Evolutionary conservation across 805 yeast species (phyloP).

Genomic region (Myxozyma geophila): DNA sequence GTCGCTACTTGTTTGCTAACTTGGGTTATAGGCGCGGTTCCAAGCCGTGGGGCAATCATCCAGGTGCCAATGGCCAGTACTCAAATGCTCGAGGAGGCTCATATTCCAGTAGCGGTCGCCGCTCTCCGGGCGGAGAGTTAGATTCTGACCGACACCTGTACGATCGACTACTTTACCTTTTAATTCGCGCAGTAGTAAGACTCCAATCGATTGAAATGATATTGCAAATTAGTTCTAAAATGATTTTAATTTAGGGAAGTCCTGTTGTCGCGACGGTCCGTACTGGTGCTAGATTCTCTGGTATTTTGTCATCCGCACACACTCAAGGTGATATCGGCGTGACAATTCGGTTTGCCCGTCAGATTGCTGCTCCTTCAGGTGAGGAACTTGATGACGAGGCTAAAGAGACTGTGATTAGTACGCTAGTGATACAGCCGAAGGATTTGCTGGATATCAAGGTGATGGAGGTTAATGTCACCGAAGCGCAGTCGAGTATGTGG

Average conservation of each 20-base stretch:
- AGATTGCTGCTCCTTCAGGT: constrained; percentile 46
- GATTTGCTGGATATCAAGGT: constrained; percentile 59
- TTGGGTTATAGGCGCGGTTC: constrained; percentile 15
- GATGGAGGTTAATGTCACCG: constrained; percentile 47
- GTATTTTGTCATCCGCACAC: constrained; percentile 57
- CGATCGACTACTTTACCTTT: constrained; percentile 60
- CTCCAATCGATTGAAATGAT: not conserved
- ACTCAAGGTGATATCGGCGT: constrained; percentile 58
- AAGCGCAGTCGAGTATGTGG: constrained; percentile 34
- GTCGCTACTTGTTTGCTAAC: no score
- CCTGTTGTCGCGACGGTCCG: constrained; percentile 61
- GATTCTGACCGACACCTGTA: constrained; percentile 49
- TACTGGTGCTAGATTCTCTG: constrained; percentile 64
- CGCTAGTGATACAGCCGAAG: constrained; percentile 53
- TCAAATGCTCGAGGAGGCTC: constrained; percentile 1
- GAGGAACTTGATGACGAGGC: constrained; percentile 46
- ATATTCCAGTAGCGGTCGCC: constrained; percentile 15
- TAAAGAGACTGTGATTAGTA: constrained; percentile 49
- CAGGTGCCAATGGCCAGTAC: constrained; percentile 13
- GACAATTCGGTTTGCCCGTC: constrained; percentile 57
- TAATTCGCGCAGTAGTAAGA: constrained; percentile 59
- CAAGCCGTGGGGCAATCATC: constrained; percentile 14
- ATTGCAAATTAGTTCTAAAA: not conserved
- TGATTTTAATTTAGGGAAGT: constrained; percentile 46
- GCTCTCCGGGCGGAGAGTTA: constrained; percentile 32